Conservation (phyloP, 2,329 filamentous ascomycete genomes). For the Cercospora janseana region DNA sequence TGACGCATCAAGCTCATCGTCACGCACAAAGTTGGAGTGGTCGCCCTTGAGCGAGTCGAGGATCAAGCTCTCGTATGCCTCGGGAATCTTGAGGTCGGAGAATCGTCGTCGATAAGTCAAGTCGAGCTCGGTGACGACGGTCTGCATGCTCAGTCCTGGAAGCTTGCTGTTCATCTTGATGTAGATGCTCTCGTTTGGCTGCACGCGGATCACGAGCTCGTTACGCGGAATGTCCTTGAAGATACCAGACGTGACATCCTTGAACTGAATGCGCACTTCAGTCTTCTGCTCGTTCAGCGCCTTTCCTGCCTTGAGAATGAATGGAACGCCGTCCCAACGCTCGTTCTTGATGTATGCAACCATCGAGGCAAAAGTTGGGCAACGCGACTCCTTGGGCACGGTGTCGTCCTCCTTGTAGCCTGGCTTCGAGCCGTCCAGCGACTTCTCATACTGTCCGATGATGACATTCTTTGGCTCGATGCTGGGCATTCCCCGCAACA, state of each 20-base stretch:
- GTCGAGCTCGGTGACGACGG: conserved; percentile 95
- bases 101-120: conserved; percentile 97
- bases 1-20: conserved; percentile 93
- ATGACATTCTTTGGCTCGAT: conserved; percentile 99
- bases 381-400: conserved; percentile 93
- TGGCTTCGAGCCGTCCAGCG: conserved; percentile 91
- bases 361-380: conserved; percentile 96
- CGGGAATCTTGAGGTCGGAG: conserved; percentile 98
- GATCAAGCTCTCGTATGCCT: conserved; percentile 97
- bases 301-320: conserved; percentile 99
- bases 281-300: conserved; percentile 99
- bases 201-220: conserved; percentile 97
- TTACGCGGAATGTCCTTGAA: conserved; percentile 99
- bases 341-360: conserved; percentile 99
- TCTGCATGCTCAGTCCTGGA: conserved; percentile 98
- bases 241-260: conserved; percentile 97
- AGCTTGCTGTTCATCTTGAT: conserved; percentile 99
- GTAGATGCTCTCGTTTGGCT: conserved; percentile 99
- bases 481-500: conserved; percentile 85
- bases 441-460: conserved; percentile 97
- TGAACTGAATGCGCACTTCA: conserved; percentile 98
- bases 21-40: conserved; percentile 98
- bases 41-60: conserved; percentile 97
- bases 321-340: conserved; percentile 97
- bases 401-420: conserved; percentile 99